A percentile compares a stretch with the other conserved stretches of the same genome.
phyloP scores from a whole-genome alignment of 1,284 basidiomycete species.

The Ceratobasidium sp. region DNA sequence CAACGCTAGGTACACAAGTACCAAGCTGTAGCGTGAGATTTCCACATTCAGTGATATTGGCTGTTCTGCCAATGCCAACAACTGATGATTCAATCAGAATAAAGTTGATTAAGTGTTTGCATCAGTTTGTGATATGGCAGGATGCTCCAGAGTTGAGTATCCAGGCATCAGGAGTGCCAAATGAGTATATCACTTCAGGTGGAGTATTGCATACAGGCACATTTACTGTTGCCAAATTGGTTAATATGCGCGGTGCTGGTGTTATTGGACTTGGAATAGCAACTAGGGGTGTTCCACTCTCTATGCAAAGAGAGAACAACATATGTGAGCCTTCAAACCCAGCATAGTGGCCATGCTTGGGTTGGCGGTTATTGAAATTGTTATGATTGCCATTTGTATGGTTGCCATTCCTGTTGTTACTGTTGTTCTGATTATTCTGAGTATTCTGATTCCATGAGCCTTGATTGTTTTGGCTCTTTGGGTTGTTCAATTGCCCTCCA shows the following conservation, averaged over 20 bases:
- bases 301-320: too few species aligned
- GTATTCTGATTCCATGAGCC: too few species aligned
- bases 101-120: background rate
- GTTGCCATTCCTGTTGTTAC: background rate
- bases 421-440: background rate
- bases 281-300: too few species aligned
- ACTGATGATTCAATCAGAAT: background rate
- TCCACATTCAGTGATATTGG: background rate
- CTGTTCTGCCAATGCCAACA: background rate
- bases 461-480: background rate
- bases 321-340: too few species aligned
- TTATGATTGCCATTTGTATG: too few species aligned
- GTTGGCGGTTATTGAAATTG: background rate
- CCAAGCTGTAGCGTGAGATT: background rate
- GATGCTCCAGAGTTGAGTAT: background rate
- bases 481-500: background rate
- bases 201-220: too few species aligned
- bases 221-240: too few species aligned
- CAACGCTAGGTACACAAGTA: background rate
- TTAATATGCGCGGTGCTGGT: too few species aligned
- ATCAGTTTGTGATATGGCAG: background rate
- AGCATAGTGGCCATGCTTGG: too few species aligned
- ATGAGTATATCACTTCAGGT: too few species aligned
- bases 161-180: background rate
- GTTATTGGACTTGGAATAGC: background rate